A percentile compares a stretch with the other conserved stretches of the same genome.
phyloP scores from a whole-genome alignment of 306 rosid genomes.

The Luffa acutangula region DNA sequence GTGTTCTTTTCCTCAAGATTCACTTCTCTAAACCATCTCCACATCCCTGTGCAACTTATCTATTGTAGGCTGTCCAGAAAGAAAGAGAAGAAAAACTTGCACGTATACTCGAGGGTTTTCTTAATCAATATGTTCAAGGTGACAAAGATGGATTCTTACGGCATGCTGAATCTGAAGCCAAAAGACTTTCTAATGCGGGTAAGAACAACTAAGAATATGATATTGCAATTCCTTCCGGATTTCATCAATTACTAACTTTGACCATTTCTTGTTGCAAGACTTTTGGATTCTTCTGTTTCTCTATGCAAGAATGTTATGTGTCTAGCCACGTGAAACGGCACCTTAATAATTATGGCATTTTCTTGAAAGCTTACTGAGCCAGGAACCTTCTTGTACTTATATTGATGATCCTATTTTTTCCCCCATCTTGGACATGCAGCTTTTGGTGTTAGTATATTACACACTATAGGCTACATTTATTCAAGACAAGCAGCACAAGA shows the following conservation, averaged over 20 bases:
- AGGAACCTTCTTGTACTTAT: not conserved
- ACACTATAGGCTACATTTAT: conserved; percentile 71
- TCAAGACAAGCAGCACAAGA: conserved; percentile 93
- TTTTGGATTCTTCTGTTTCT: not conserved
- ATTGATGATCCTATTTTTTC: conserved; percentile 4
- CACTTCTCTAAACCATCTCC: conserved; percentile 1
- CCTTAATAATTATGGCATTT: not conserved
- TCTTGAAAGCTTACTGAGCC: conserved; percentile 3
- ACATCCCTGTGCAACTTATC: conserved; percentile 6
- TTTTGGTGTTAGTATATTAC: conserved; percentile 63
- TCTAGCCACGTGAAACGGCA: not conserved
- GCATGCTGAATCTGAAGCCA: conserved; percentile 71
- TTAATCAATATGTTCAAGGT: conserved; percentile 58
- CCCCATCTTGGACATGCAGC: conserved; percentile 30
- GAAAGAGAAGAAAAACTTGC: conserved; percentile 93
- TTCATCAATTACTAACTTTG: not conserved
- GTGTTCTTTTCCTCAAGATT: not conserved
- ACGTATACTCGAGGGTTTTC: conserved; percentile 41
- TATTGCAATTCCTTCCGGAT: not conserved
- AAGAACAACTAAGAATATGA: conserved; percentile 9
- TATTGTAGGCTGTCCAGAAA: conserved; percentile 57
- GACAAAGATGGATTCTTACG: conserved; percentile 60
- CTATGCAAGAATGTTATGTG: not conserved
- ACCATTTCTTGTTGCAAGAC: not conserved
- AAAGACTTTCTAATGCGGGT: conserved; percentile 79